These are phyloP conservation scores for Silene noctiflora DNA, from an alignment of 179 eudicot genomes.

Conservation along the genomic window DNA sequence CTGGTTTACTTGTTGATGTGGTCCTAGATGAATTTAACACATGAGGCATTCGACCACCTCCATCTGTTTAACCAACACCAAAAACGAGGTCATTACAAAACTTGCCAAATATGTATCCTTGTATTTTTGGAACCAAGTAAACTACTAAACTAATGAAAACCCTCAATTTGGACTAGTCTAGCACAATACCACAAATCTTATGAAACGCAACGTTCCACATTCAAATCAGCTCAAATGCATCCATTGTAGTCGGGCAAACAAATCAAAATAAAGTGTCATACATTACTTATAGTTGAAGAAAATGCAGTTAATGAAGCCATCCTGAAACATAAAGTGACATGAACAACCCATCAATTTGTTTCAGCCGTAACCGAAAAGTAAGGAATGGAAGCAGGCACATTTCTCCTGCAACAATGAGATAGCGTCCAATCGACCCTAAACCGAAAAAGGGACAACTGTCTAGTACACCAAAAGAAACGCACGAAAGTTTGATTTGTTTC, in stretches of 20 bases:
- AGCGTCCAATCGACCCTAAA: neutral
- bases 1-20: slow-evolving; percentile 27
- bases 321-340: too few relatives aligned
- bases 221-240: too few relatives aligned
- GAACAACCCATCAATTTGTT: neutral
- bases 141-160: too few relatives aligned
- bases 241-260: too few relatives aligned
- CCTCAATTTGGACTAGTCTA: too few relatives aligned
- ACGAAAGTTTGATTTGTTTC: neutral
- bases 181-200: too few relatives aligned
- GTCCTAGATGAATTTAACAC: slow-evolving; percentile 25
- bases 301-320: too few relatives aligned
- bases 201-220: too few relatives aligned
- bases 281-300: too few relatives aligned
- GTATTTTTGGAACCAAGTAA: neutral
- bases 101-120: neutral
- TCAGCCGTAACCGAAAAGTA: neutral
- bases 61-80: slow-evolving; percentile 25
- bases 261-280: too few relatives aligned
- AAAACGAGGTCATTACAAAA: neutral
- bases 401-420: neutral
- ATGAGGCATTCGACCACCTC: slow-evolving; percentile 27
- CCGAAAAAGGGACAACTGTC: neutral
- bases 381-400: neutral
- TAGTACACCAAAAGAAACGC: neutral